Percentiles rank a stretch among this genome's conserved stretches.
Conservation (phyloP, 2,329 filamentous ascomycete species). For the Trichoderma sp. region DNA sequence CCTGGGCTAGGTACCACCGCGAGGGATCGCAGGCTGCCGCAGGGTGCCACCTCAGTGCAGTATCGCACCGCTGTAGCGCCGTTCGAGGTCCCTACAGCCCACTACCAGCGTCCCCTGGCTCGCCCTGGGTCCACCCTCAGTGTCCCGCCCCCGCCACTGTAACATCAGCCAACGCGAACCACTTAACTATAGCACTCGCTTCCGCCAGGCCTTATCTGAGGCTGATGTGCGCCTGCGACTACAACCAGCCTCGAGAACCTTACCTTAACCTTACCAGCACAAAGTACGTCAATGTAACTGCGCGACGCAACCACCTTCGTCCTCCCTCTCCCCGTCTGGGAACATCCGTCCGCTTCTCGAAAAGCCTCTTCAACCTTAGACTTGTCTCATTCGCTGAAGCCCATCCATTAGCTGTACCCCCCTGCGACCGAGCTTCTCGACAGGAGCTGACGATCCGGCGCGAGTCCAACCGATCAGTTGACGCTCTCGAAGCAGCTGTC, state of each 20-base stretch:
- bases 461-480: neutral
- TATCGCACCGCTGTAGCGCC: slow-evolving; percentile 22
- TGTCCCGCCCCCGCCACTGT: slow-evolving; percentile 40
- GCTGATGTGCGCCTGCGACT: slow-evolving; percentile 8
- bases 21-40: slow-evolving; percentile 22
- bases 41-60: slow-evolving; percentile 24
- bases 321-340: neutral
- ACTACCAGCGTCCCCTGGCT: slow-evolving; percentile 18
- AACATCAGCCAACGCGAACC: slow-evolving; percentile 26
- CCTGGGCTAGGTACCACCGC: slow-evolving; percentile 4
- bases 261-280: too few relatives aligned
- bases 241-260: too few relatives aligned
- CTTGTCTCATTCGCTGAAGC: neutral
- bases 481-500: neutral
- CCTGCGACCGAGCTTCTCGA: slow-evolving; percentile 15
- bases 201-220: slow-evolving; percentile 18
- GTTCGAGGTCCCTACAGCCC: slow-evolving; percentile 10
- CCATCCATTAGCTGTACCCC: neutral
- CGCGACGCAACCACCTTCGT: slow-evolving; percentile 10
- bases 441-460: neutral
- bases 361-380: slow-evolving; percentile 10
- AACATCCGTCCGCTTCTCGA: neutral
- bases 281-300: slow-evolving; percentile 4
- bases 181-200: slow-evolving; percentile 23
- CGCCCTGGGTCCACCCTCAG: slow-evolving; percentile 25